Conservation (phyloP, 2,329 filamentous ascomycete species). For the Aspergillus sp. region DNA sequence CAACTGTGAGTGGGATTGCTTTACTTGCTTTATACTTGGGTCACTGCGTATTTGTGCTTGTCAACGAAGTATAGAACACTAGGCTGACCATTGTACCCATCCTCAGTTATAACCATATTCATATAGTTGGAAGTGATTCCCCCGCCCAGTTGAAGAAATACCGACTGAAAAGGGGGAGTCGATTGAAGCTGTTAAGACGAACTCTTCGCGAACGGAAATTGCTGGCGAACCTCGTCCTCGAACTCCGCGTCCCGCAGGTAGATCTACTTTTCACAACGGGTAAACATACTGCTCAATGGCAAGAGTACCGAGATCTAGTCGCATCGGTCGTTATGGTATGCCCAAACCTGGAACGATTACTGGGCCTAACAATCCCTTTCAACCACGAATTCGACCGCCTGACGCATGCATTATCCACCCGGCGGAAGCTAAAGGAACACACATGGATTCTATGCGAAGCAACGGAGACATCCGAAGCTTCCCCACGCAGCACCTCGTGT, state of each 20-base stretch:
- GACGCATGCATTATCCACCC: constrained; percentile 60
- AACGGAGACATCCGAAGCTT: constrained; percentile 43
- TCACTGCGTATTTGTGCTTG: neutral
- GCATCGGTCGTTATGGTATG: constrained; percentile 64
- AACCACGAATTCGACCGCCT: constrained; percentile 59
- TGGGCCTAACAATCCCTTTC: constrained; percentile 59
- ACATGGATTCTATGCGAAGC: constrained; percentile 60
- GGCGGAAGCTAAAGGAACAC: constrained; percentile 58
- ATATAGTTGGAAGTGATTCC: constrained; percentile 54
- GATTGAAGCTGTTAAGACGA: constrained; percentile 59
- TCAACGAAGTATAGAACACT: neutral
- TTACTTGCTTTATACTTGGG: neutral
- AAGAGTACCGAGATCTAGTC: constrained; percentile 57
- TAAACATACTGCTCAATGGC: constrained; percentile 46
- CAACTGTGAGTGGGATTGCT: constrained; percentile 51
- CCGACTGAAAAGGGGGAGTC: constrained; percentile 53
- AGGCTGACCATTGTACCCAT: constrained; percentile 16
- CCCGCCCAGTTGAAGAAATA: constrained; percentile 52
- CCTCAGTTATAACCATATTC: constrained; percentile 54
- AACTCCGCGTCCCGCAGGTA: constrained; percentile 58
- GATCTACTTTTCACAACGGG: constrained; percentile 47
- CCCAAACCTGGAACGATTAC: constrained; percentile 59
- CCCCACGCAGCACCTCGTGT: constrained; percentile 40
- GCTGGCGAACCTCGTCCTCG: constrained; percentile 57
- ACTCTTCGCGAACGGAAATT: constrained; percentile 57